Base-by-base conservation (phyloP, 257 asterid species). In the Echium plantagineum region DNA sequence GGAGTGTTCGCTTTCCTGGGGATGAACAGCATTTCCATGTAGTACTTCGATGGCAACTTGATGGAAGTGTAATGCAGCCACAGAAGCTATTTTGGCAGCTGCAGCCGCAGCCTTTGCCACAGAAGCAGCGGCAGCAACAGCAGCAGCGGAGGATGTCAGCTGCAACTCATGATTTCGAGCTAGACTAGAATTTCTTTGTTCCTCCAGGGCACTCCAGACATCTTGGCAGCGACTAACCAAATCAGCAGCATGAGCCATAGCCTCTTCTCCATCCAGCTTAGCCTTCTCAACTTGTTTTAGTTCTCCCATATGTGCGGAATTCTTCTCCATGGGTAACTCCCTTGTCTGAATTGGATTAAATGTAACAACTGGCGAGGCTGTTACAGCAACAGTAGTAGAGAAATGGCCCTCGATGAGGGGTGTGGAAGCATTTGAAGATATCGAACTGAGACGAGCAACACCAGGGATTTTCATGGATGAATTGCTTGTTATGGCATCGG, bases 71-170 rank as follows among this genome's bases (percentile, higher is more conserved):
- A 75, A 60, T 21, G 97, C 96, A 70, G 84, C 96, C 68, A 67
- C 82, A 71, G 84, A 85, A 60, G 99, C 99, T 58, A 94, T 77
- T 79, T 83, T 85, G 58, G 99, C 97, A 66, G 97, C 96, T 21
- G 95, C 96, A 24, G 99, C 91, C 0, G 99, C 99, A 20, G 95
- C 99, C 87, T 81, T 93, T 17, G 99, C 99, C 67, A 93, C 96
- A 71, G 93, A 77, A 61, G 95, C 80, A 74, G 97, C 93, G 13
- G 99, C 99, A 19, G 99, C 95, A 59, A 94, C 72, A 52, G 87
- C 87, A 74, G 67, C 90, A 74, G 96, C 91, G 65, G 96, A 94
- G 61, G 96, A 83, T n/a, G 90, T 85, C 69, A 93, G 66, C 75
- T 80, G 86, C 64, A 85, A 74, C 75, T 89, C 91, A 52, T 72